Base-by-base conservation (phyloP, 108 stramenopile genomes). In the Epithemia pelagica region DNA sequence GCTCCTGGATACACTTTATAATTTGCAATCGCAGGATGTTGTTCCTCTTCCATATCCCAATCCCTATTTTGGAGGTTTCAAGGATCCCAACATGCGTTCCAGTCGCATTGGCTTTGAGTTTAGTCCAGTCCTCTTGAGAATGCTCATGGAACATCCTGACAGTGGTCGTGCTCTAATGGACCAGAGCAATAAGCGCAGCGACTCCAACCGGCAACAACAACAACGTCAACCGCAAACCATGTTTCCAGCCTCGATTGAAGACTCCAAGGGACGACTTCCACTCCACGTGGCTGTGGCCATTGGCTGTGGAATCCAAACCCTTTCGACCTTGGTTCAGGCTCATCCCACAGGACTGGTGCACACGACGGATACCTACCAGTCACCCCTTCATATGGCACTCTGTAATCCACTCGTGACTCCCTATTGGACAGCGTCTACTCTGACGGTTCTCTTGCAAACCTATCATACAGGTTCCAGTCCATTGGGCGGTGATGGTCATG, bases 281-380 rank as follows among this genome's bases (percentile, higher is more conserved):
- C 26, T 84, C 28, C 83, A 84, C 57, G 58, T 54, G 7, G 83
- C 83, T 8, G 55, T 80, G n/a, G 58, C 59, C 2, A 73, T 71
- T 24, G 76, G 72, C 1, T 64, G 76, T 30, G 56, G 65, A 1
- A 53, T 64, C 19, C 63, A 78, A 65, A 70, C 64, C 19, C 58
- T 80, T 52, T 26, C 72, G n/a, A 5, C 71, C 0, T 68, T 84
- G 62, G 57, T 84, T 52, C 73, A 77, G 25, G 37, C 68, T 2
- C 62, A 80, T 73, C 79, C 83, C 15, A 78, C 71, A 21, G 54
- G 72, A 29, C 67, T 84, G 64, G 58, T 79, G 18, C 83, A 80
- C 68, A 30, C 75, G n/a, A 77, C 77, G 28, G 78, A 83, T 37
- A 78, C 75, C 22, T 32, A 74, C 63, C 76, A 74, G 68, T 75